Evolutionary conservation across 257 asterid species (phyloP), one percentile per base, ranked within the genome.

Genomic region (Forsythia suspensa): DNA sequence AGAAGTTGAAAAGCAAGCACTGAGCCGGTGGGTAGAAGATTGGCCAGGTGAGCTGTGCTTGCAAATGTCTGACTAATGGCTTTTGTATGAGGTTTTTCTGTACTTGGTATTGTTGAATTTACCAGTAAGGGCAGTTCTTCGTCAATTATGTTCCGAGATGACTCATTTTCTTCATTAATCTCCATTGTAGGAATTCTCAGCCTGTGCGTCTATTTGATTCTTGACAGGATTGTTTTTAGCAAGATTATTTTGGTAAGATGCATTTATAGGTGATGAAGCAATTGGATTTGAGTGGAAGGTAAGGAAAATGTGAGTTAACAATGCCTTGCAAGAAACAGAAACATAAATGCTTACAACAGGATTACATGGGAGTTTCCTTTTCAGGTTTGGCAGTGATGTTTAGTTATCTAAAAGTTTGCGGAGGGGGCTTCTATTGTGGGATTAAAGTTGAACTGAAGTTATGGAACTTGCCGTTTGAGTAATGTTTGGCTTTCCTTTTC

Each of bases 51-150:
- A 13, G 97, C 97, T 8, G 97, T 90, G 94, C 98, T 92, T 80
- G 81, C 80, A 66, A 96, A 94, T 24, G 99, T 96, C 46, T 92
- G 97, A n/a, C 97, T 94, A n/a, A 92, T 94, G 79, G 97, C 98
- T 85, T 89, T 73, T 95, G 99, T 79, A 91, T 82, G 72, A 85
- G 85, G 85, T 77, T 93, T 79, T 90, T 86, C 73, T 91, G 91
- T 43, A 88, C 89, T 81, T 91, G 96, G 92, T 11, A 83, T 55
- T 77, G 63, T 21, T 78, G 86, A 84, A 6, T 84, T 76, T 8
- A 57, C 82, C 59, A 95, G 84, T 37, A 95, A 87, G 52, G 96
- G 91, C 15, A 36, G 83, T 7, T 78, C 84, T 80, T 84, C 84
- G 16, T 91, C 91, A 6, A 21, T 42, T 37, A 80, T 77, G 73